These are phyloP conservation scores for Acmispon strigosus DNA, from an alignment of 306 rosid species.

Conservation along the genomic window DNA sequence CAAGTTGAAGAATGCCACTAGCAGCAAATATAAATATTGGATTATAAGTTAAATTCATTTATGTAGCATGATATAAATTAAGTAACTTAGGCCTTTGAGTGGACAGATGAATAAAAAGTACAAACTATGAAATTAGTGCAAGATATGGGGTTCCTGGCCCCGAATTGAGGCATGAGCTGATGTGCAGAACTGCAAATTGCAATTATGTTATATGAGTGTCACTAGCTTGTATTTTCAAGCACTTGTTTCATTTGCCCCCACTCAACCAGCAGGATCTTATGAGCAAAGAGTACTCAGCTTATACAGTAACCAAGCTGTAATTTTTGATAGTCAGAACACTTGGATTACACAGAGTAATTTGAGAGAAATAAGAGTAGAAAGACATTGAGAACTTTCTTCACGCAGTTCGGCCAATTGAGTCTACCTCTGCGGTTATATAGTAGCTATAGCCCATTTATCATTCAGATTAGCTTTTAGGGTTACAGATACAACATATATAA, in stretches of 20 bases:
- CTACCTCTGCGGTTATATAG: no score
- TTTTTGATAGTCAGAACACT: no score
- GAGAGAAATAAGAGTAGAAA: no score
- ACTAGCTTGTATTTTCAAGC: neutral
- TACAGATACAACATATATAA: no score
- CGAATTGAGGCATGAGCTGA: conserved; percentile 31
- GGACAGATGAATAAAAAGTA: neutral
- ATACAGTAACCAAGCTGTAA: neutral
- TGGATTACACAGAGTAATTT: no score
- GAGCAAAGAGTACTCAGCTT: neutral
- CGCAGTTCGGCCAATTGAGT: no score
- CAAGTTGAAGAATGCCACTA: conserved; percentile 2
- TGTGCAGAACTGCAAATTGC: conserved; percentile 25
- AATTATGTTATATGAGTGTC: conserved; percentile 9
- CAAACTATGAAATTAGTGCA: conserved; percentile 6
- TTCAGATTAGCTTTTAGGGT: no score
- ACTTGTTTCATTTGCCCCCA: neutral
- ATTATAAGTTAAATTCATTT: neutral
- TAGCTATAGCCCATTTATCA: no score
- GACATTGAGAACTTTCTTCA: no score
- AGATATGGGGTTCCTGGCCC: conserved; percentile 18
- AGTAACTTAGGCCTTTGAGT: neutral
- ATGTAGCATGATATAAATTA: neutral
- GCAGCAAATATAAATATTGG: neutral
- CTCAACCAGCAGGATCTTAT: conserved; percentile 14